These are phyloP conservation scores for Diospyros lotus DNA, from an alignment of 148 eudicot species.

Conservation along the genomic window DNA sequence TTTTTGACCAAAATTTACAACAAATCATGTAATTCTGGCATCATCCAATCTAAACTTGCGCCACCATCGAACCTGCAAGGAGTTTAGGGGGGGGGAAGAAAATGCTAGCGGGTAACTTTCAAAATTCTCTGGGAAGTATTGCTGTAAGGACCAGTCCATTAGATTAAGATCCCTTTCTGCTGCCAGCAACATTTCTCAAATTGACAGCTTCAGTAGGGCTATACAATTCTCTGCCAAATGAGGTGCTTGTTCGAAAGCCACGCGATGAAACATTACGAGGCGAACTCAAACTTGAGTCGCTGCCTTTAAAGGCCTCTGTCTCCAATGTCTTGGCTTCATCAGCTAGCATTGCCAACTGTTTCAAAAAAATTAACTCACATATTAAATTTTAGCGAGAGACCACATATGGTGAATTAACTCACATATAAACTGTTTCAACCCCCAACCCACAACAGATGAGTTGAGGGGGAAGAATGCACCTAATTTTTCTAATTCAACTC, in stretches of 20 bases:
- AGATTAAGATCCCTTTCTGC: constrained; percentile 39
- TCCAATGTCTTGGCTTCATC: constrained; percentile 81
- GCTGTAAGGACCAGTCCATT: neutral
- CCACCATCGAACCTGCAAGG: neutral
- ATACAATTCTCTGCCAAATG: constrained; percentile 31
- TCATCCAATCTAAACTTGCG: constrained; percentile 8
- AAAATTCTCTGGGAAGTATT: neutral
- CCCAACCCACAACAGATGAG: neutral
- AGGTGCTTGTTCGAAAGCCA: constrained; percentile 51
- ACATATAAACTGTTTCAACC: neutral
- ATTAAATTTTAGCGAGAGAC: neutral
- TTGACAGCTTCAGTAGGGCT: constrained; percentile 33
- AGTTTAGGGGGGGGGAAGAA: neutral
- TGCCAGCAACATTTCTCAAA: constrained; percentile 40
- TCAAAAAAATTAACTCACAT: constrained; percentile 4
- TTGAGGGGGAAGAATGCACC: too few species aligned
- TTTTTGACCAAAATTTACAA: neutral
- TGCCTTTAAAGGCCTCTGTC: constrained; percentile 45
- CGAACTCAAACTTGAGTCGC: constrained; percentile 42
- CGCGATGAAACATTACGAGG: constrained; percentile 53
- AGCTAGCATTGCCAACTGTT: constrained; percentile 54
- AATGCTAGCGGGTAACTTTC: constrained; percentile 1
- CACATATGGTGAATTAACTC: neutral
- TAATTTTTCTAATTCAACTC: neutral
- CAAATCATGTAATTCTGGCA: constrained; percentile 4